Conservation (phyloP, 108 stramenopile genomes). For the Mediolabrus comicus region DNA sequence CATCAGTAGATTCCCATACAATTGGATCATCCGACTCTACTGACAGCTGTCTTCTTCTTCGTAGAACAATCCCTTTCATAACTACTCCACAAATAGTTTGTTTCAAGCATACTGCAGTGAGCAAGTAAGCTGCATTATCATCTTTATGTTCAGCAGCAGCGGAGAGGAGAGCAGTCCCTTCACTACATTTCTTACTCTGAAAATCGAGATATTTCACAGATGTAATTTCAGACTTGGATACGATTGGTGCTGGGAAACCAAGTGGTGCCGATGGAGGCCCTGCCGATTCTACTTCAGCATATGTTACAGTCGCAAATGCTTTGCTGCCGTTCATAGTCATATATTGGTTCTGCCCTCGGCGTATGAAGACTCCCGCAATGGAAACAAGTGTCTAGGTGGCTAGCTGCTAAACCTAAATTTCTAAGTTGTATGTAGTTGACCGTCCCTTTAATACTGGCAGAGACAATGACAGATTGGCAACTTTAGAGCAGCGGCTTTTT, state of each 20-base stretch:
- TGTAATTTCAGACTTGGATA: slow-evolving; percentile 55
- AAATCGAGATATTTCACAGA: slow-evolving; percentile 56
- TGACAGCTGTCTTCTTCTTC: not conserved
- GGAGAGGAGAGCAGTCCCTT: slow-evolving; percentile 18
- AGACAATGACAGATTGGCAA: no score
- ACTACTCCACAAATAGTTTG: slow-evolving; percentile 34
- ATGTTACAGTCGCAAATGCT: slow-evolving; percentile 44
- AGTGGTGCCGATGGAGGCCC: slow-evolving; percentile 67
- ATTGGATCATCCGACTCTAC: not conserved
- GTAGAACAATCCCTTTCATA: slow-evolving; percentile 13
- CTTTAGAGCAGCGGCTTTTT: no score
- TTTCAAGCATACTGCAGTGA: slow-evolving; percentile 15
- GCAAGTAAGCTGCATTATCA: slow-evolving; percentile 14
- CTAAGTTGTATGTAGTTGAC: no score
- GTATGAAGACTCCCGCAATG: not conserved
- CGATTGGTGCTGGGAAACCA: slow-evolving; percentile 68
- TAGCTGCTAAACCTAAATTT: no score
- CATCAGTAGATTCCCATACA: slow-evolving; percentile 59
- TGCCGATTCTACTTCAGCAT: slow-evolving; percentile 47
- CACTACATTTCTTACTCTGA: not conserved
- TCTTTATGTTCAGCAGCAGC: not conserved
- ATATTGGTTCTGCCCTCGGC: not conserved
- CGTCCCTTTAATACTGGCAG: no score
- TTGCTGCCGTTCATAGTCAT: no score
- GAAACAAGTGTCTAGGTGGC: no score